Base-by-base conservation (phyloP, 1,284 basidiomycete genomes). In the Boletus albobrunnescens region DNA sequence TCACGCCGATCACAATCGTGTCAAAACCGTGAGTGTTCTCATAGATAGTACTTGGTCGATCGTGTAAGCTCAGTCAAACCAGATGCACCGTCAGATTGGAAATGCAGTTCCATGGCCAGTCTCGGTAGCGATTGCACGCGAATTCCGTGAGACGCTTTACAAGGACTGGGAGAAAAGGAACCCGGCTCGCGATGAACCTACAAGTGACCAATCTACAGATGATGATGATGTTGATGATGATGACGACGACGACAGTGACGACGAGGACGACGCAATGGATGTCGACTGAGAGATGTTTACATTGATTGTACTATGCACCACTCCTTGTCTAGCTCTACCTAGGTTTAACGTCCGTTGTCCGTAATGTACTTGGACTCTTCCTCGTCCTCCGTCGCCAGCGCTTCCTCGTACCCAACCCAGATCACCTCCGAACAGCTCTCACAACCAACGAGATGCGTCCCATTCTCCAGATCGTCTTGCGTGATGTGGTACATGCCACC, bases 31-130 rank as follows among this genome's bases (percentile, higher is more conserved):
- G 51, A 54, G 82, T 69, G 2, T 14, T 19, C 17, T 22, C 14
- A 8, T 23, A 12, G 23, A 28, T 12, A 2, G 7, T 6, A 22
- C 6, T 28, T 38, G 10, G 33, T 47, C 9, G 33, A 42, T 28
- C 33, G 16, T 20, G 39, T 28, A n/a, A 28, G 35, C 41, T 54
- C 14, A 55, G 7, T 35, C 32, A 12, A 28, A 14, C 16, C 16
- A 87, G 84, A 82, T 87, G 71, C 84, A 86, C 52, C 72, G 82
- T 28, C 83, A 86, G 54, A 87, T 89, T 51, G 86, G 86, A 14
- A 89, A 89, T 54, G 84, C 84, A 0, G 83, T 88, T 2, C 79
- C 86, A 1, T 76, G 79, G 70, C 82, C 71, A 4, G 65, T 89
- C 12, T 74, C 74, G 11, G 62, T 64, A 23, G 87, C 86, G 0